Base-by-base conservation (phyloP, 306 rosid genomes). In the Lagenaria siceraria region DNA sequence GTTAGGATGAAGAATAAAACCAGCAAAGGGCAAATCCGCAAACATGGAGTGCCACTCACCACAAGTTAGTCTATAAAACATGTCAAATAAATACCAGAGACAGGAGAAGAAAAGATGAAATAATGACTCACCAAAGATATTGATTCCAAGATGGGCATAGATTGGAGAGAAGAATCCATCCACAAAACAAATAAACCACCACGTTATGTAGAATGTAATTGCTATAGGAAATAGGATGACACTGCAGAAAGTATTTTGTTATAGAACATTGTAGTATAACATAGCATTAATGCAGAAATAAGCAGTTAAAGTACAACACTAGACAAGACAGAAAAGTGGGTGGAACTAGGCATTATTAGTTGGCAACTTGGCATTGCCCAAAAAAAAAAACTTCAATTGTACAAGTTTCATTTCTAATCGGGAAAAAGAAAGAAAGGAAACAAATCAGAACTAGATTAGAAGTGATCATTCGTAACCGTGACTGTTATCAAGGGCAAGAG, bases 171-270 rank as follows among this genome's bases (percentile, higher is more conserved):
- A 92, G 76, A 92, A 92, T 72, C 97, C 87, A 76, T 92, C 97
- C 83, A 90, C 96, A 51, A 92, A 92, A 86, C 90, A 93, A 84
- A 92, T 90, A 82, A 92, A 92, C 97, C 97, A 92, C 93, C 93
- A 92, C 15, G 97, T 92, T 79, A 92, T 85, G 63, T 92, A 92
- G 89, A 92, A 92, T 70, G 97, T 92, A 82, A 92, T 87, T 24
- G 97, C 97, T 59, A 92, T 86, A 49, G 97, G 97, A 79, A 92
- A 86, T 63, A 92, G 83, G 83, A 92, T 92, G 79, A 92, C 97
- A 75, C 97, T 92, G 92, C 89, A 89, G 81, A 84, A 86, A 10
- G 84, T 19, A 22, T 63, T 43, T 33, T 25, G 33, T 61, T 33
- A 19, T n/a, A 46, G 21, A 77, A 60, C 17, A 22, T 22, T 36